A percentile compares a stretch with the other conserved stretches of the same genome.
phyloP scores from a whole-genome alignment of 371 early-diverging fungal genomes.

The Mucor mucedo region DNA sequence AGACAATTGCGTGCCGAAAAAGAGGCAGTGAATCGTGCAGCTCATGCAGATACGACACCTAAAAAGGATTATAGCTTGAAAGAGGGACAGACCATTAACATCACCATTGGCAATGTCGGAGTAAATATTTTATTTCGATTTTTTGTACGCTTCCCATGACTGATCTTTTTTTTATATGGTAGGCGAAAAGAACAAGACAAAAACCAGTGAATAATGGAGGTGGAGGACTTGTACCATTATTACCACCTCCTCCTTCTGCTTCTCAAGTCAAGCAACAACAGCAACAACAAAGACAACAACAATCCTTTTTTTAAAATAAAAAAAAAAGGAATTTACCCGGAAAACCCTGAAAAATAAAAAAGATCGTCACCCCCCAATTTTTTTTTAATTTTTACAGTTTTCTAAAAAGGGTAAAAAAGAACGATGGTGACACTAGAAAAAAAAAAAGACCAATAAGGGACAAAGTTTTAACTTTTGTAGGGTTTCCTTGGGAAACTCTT shows the following conservation, averaged over 20 bases:
- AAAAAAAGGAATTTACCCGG: slow-evolving; percentile 3
- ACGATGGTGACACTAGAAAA: slow-evolving; percentile 11
- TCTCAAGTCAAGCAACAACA: slow-evolving; percentile 58
- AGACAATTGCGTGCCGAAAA: slow-evolving; percentile 70
- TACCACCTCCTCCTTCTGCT: slow-evolving; percentile 62
- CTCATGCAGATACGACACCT: slow-evolving; percentile 57
- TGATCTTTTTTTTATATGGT: slow-evolving; percentile 2
- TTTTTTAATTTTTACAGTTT: background rate
- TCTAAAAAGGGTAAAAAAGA: slow-evolving; percentile 3
- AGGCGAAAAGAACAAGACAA: slow-evolving; percentile 41
- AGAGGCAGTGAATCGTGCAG: slow-evolving; percentile 50
- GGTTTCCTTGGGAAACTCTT: background rate
- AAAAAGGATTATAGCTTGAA: slow-evolving; percentile 83
- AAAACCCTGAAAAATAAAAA: too few species aligned
- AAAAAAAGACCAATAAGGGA: background rate
- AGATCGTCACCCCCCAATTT: background rate
- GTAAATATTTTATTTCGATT: too few species aligned
- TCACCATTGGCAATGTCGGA: slow-evolving; percentile 73
- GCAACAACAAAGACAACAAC: slow-evolving; percentile 31
- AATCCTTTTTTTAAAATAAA: slow-evolving; percentile 23
- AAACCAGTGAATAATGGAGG: slow-evolving; percentile 20
- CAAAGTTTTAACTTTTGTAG: background rate
- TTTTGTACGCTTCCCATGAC: background rate
- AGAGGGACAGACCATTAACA: slow-evolving; percentile 85
- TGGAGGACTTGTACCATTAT: slow-evolving; percentile 43